Evolutionary conservation across 179 eudicot genomes (phyloP), one percentile per base, ranked within the genome.

Genomic region (Pouteria campechiana): DNA sequence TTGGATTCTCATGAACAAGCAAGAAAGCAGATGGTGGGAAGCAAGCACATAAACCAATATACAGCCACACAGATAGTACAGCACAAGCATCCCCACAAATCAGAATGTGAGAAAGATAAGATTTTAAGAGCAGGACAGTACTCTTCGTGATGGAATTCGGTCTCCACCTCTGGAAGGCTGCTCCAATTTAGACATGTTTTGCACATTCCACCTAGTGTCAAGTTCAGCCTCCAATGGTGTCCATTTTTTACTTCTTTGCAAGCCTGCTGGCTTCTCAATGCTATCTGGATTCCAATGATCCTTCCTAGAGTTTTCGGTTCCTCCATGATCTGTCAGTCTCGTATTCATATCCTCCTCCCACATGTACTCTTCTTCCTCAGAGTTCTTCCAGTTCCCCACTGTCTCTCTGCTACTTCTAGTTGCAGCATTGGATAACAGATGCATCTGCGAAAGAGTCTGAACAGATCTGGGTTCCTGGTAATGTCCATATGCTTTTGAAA

Each of bases 351-450:
- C 92, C 53, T 74, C 92, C 53, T 86, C 85, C 98, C 98, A 86
- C 63, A 58, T 58, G 44, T 58, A 90, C 76, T 90, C 96, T 75
- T 86, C 94, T 55, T 90, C 98, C 50, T 86, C 96, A 34, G 94
- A 76, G 68, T 77, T 68, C 64, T 86, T 79, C 98, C 98, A 86
- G 75, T 78, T 85, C 58, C 44, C 52, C 54, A 75, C 66, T 31
- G 76, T 23, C 41, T 56, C 93, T 24, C 58, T 51, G 38, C 54
- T 54, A 44, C 63, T 69, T 73, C 73, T 73, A 38, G 66, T 60
- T 35, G 68, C 39, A 42, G 55, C 36, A 44, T 47, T 68, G 36
- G 51, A 71, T 34, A 45, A 35, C 35, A 71, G 51, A 29, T 59
- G 73, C 31, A 61, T 20, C 44, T 48, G 50, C 48, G 44, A 37